Percentiles rank a stretch among this genome's conserved stretches.
phyloP scores from a whole-genome alignment of 441 rosid genomes.

The Daphne laureola region DNA sequence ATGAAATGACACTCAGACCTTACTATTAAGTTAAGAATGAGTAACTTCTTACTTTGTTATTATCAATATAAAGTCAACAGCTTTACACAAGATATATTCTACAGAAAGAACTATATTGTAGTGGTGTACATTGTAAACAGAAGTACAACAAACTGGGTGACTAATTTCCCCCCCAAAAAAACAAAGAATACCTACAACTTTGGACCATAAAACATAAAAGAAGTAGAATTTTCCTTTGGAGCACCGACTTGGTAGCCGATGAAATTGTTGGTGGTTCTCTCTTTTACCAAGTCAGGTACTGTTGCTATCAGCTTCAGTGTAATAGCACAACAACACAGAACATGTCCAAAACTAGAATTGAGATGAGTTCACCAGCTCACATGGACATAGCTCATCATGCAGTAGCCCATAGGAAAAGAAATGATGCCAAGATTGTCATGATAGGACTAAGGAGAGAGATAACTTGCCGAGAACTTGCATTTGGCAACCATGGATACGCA shows the following conservation, averaged over 20 bases:
- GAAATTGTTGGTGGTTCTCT: conserved; percentile 9
- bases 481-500: conserved; percentile 86
- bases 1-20: neutral
- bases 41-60: conserved; percentile 15
- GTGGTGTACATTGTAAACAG: conserved; percentile 13
- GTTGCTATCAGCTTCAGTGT: conserved; percentile 12
- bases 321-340: conserved; percentile 4
- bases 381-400: conserved; percentile 20
- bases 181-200: conserved; percentile 6
- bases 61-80: conserved; percentile 21
- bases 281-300: conserved; percentile 5
- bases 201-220: conserved; percentile 15
- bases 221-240: conserved; percentile 7
- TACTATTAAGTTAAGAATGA: conserved; percentile 11
- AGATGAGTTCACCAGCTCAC: conserved; percentile 13
- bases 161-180: conserved; percentile 14
- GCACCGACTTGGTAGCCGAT: conserved; percentile 11
- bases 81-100: conserved; percentile 17
- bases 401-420: conserved; percentile 24
- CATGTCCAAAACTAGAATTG: conserved; percentile 9
- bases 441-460: conserved; percentile 24
- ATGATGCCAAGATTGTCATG: conserved; percentile 23
- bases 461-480: conserved; percentile 30
- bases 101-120: conserved; percentile 21
- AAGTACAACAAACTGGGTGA: conserved; percentile 11